Evolutionary conservation across 1,284 basidiomycete species (phyloP), one percentile per base, ranked within the genome.

Genomic region (Calocybe gambosa): DNA sequence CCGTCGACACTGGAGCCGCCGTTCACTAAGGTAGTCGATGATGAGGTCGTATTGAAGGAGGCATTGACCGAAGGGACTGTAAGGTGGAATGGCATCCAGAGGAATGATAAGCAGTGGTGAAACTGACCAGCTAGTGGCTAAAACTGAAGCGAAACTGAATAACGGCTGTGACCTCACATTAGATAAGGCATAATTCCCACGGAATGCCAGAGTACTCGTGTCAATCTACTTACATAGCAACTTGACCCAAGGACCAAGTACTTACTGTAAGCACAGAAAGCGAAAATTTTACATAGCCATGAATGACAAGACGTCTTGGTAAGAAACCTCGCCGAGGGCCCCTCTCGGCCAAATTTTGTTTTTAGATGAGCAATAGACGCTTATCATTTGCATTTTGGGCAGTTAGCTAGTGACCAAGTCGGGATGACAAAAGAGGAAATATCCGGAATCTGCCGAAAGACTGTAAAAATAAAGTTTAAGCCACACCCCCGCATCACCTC

Each of bases 391-490:
- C n/a, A n/a, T n/a, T n/a, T n/a, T n/a, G n/a, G n/a, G n/a, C n/a
- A n/a, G n/a, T n/a, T n/a, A n/a, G n/a, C n/a, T n/a, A n/a, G n/a
- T n/a, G n/a, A n/a, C n/a, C n/a, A n/a, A n/a, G n/a, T n/a, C n/a
- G n/a, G n/a, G n/a, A n/a, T n/a, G n/a, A n/a, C n/a, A n/a, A n/a
- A n/a, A n/a, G n/a, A n/a, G n/a, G n/a, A n/a, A n/a, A n/a, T n/a
- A n/a, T 33, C 33, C 18, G 21, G 36, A 29, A 19, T 28, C 20
- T 35, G 34, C 13, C 18, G 6, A 49, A 13, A n/a, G 63, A 62
- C 67, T 69, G 53, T 50, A 60, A 50, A 53, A 59, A 59, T 68
- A 68, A 68, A 62, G 67, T 69, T 69, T 58, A 63, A 70, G 68
- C 67, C 68, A 69, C 68, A 51, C 21, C n/a, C 25, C 31, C n/a